Conservation (phyloP, 352 stramenopile species). For the Thraustotheca clavata region DNA sequence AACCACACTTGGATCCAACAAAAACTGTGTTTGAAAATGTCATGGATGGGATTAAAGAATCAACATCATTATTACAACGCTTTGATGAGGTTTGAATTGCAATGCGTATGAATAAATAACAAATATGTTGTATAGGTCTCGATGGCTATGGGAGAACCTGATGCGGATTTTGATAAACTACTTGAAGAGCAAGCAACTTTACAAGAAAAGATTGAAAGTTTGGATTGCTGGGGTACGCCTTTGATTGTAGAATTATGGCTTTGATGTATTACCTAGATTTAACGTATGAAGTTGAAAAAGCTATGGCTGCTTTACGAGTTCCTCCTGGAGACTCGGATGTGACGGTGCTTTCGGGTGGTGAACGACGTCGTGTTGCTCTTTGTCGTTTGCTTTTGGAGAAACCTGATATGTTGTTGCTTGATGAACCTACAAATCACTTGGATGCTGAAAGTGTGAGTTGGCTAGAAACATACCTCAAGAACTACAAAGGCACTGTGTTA, state of each 20-base stretch:
- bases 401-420: constrained; percentile 94
- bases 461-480: constrained; percentile 96
- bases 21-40: constrained; percentile 89
- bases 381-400: constrained; percentile 93
- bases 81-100: constrained; percentile 55
- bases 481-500: constrained; percentile 95
- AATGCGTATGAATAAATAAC: neutral
- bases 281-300: constrained; percentile 71
- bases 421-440: constrained; percentile 98
- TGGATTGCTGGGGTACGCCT: constrained; percentile 56
- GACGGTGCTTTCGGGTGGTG: constrained; percentile 81
- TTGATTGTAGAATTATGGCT: too few species aligned
- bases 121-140: constrained; percentile 37
- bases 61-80: constrained; percentile 55
- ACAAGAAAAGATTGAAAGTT: constrained; percentile 78
- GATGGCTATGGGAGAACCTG: constrained; percentile 82
- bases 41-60: constrained; percentile 81
- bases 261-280: constrained; percentile 33
- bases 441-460: constrained; percentile 95
- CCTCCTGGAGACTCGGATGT: constrained; percentile 58
- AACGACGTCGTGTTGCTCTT: constrained; percentile 94
- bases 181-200: constrained; percentile 79
- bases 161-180: constrained; percentile 83
- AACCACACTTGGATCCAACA: constrained; percentile 71
- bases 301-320: constrained; percentile 71